Percentiles rank a stretch among this genome's conserved stretches.
phyloP scores from a whole-genome alignment of 2,329 filamentous ascomycete genomes.

The Cucurbitaria berberidis region DNA sequence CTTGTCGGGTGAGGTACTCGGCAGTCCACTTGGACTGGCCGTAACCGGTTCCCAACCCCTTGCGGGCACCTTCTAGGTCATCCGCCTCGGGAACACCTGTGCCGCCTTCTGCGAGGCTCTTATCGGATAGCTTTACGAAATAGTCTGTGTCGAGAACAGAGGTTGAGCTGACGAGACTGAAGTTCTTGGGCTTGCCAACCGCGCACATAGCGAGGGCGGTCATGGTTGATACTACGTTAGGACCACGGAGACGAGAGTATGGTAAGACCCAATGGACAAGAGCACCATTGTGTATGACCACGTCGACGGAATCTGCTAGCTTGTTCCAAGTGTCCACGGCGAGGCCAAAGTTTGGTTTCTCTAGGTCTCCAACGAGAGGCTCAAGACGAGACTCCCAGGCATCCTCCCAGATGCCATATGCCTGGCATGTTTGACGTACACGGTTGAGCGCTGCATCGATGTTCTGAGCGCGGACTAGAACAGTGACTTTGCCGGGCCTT shows the following conservation, averaged over 20 bases:
- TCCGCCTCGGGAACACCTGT: conserved; percentile 75
- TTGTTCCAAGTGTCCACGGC: conserved; percentile 68
- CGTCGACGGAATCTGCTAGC: conserved; percentile 70
- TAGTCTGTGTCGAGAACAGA: conserved; percentile 81
- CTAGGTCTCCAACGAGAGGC: conserved; percentile 75
- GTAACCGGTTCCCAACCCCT: conserved; percentile 83
- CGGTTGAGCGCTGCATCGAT: conserved; percentile 66
- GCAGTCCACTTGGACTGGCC: conserved; percentile 90
- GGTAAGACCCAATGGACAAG: conserved; percentile 79
- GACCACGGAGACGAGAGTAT: conserved; percentile 72
- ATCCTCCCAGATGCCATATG: conserved; percentile 80
- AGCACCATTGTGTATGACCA: conserved; percentile 74
- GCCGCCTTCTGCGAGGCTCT: conserved; percentile 65
- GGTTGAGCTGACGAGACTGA: conserved; percentile 84
- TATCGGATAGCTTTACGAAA: conserved; percentile 75
- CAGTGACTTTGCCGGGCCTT: conserved; percentile 70
- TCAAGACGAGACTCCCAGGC: conserved; percentile 70
- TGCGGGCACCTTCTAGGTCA: conserved; percentile 76
- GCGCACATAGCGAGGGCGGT: conserved; percentile 77
- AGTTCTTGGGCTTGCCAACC: conserved; percentile 77
- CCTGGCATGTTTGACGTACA: conserved; percentile 70
- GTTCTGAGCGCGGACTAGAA: conserved; percentile 75
- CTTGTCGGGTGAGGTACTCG: conserved; percentile 75
- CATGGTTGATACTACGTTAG: conserved; percentile 83
- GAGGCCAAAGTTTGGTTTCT: conserved; percentile 76